Percentiles rank a stretch among this genome's conserved stretches.
These are phyloP conservation scores for Micractinium conductrix DNA, from an alignment of 139 green algal genomes.

Conservation along the genomic window DNA sequence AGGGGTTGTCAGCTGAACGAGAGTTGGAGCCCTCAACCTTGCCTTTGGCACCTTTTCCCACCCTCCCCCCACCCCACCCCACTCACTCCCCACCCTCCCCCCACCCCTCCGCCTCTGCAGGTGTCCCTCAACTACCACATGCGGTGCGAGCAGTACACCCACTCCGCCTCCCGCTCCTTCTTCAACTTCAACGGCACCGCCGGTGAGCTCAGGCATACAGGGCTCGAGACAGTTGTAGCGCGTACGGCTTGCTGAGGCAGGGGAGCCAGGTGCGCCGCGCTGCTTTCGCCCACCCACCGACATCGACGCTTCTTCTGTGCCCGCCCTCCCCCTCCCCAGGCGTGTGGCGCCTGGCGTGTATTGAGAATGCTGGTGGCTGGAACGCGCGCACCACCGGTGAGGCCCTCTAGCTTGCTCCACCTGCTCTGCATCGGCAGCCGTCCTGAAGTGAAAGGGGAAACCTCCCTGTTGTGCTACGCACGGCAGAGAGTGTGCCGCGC, in stretches of 20 bases:
- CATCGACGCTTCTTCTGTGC: not conserved
- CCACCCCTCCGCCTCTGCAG: constrained; percentile 21
- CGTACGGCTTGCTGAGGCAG: no score
- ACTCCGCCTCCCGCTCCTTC: constrained; percentile 76
- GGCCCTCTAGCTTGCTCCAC: no score
- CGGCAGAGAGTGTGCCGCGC: no score
- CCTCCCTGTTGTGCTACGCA: no score
- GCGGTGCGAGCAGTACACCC: constrained; percentile 84
- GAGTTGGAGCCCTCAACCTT: not conserved
- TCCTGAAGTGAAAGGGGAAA: no score
- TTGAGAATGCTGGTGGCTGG: constrained; percentile 93
- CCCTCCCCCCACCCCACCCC: not conserved
- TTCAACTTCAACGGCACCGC: constrained; percentile 95
- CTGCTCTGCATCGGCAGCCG: no score
- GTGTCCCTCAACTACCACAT: constrained; percentile 90
- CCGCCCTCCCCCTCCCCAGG: constrained; percentile 34
- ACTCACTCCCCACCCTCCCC: not conserved
- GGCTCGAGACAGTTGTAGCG: not conserved
- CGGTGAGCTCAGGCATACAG: no score
- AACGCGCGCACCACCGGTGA: constrained; percentile 92
- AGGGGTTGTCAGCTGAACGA: no score
- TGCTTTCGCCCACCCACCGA: no score
- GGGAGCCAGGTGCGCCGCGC: no score
- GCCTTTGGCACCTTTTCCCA: not conserved
- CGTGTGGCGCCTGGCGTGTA: constrained; percentile 71